phyloP scores from a whole-genome alignment of 2,329 filamentous ascomycete species.

The Ceratocystiopsis minuta region DNA sequence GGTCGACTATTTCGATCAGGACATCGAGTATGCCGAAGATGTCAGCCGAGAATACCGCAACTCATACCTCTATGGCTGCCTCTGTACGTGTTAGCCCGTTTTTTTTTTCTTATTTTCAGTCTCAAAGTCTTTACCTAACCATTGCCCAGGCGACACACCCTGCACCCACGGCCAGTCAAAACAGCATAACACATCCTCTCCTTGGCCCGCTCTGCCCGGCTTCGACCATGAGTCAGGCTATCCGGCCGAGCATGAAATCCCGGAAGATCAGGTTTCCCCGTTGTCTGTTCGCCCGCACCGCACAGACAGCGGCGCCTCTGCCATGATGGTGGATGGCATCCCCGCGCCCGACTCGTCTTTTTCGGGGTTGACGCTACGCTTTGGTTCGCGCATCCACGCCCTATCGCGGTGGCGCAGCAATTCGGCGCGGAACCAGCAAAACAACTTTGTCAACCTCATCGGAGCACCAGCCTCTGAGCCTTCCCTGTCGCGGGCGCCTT shows the following conservation, averaged over 20 bases:
- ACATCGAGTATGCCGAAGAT: conserved; percentile 24
- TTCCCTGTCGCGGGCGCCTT: conserved; percentile 46
- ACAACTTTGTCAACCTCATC: conserved; percentile 24
- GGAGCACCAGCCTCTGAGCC: conserved; percentile 56
- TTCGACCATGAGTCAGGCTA: conserved; percentile 50
- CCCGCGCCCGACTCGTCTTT: conserved; percentile 33
- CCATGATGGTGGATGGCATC: background rate
- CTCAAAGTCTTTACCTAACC: background rate
- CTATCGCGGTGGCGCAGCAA: conserved; percentile 30
- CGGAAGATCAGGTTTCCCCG: conserved; percentile 6
- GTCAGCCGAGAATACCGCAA: conserved; percentile 31
- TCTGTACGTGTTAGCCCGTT: conserved; percentile 41
- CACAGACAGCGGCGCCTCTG: too few species aligned
- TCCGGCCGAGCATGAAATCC: conserved; percentile 44
- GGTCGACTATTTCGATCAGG: background rate
- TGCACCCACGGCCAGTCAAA: conserved; percentile 31
- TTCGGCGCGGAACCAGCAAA: conserved; percentile 20
- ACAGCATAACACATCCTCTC: too few species aligned
- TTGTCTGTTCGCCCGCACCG: too few species aligned
- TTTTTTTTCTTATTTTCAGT: background rate
- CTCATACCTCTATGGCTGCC: conserved; percentile 41
- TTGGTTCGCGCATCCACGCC: conserved; percentile 42
- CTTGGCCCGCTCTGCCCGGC: too few species aligned
- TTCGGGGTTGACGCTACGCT: conserved; percentile 42
- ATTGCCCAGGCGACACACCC: conserved; percentile 36